phyloP scores from a whole-genome alignment of 2,329 filamentous ascomycete species.

The Trichoderma citrinoviride region DNA sequence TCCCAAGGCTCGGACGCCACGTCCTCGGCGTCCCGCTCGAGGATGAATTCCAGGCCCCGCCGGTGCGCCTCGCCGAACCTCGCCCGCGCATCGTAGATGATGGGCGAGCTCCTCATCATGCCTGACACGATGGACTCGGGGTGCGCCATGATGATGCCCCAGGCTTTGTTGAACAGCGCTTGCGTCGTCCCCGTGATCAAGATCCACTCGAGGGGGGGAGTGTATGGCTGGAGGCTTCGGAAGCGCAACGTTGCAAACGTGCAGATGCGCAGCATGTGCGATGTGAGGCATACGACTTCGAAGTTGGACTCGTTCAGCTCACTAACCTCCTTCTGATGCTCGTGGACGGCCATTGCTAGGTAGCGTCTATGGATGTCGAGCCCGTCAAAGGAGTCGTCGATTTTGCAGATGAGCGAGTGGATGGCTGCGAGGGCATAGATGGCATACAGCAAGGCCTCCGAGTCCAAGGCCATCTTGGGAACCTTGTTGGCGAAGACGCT shows the following conservation, averaged over 20 bases:
- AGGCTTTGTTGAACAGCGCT: slow-evolving; percentile 19
- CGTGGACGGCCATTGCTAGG: slow-evolving; percentile 24
- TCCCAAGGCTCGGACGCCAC: slow-evolving; percentile 24
- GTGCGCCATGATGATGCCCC: slow-evolving; percentile 12
- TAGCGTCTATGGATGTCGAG: slow-evolving; percentile 24
- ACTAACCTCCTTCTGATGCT: slow-evolving; percentile 23
- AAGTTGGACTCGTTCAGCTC: slow-evolving; percentile 17
- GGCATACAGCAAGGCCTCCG: slow-evolving; percentile 25
- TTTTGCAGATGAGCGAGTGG: slow-evolving; percentile 20
- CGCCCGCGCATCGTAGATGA: slow-evolving; percentile 21
- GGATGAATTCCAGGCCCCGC: slow-evolving; percentile 21
- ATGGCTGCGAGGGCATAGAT: slow-evolving; percentile 25
- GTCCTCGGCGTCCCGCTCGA: slow-evolving; percentile 20
- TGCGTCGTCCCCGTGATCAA: slow-evolving; percentile 24
- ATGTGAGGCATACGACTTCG: slow-evolving; percentile 23
- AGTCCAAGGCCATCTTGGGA: slow-evolving; percentile 22
- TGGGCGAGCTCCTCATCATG: slow-evolving; percentile 21
- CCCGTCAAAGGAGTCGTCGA: slow-evolving; percentile 16
- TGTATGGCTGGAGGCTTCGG: slow-evolving; percentile 21
- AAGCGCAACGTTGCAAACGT: slow-evolving; percentile 25
- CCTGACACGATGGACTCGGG: slow-evolving; percentile 8
- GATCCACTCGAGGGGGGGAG: slow-evolving; percentile 25
- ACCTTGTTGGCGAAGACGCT: slow-evolving; percentile 19
- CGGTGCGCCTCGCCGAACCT: slow-evolving; percentile 19
- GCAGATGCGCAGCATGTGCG: slow-evolving; percentile 23